phyloP scores from a whole-genome alignment of 177 flowering plant genomes.

The Vitis hybrid region DNA sequence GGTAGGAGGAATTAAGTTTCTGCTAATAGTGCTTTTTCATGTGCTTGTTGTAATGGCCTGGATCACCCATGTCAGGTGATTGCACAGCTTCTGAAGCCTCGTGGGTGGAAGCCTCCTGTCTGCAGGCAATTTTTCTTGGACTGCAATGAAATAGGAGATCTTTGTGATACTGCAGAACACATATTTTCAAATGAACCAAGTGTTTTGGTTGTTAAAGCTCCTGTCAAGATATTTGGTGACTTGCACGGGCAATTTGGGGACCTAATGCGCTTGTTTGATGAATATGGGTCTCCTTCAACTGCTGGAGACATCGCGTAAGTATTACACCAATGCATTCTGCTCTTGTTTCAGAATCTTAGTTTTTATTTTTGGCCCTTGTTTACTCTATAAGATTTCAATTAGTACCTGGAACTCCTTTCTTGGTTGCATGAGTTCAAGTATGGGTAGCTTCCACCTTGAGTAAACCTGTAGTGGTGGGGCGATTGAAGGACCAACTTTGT shows the following conservation, averaged over 20 bases:
- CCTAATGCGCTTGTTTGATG: constrained; percentile 99
- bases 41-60: no score
- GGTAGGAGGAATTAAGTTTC: no score
- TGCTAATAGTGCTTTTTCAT: no score
- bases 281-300: constrained; percentile 98
- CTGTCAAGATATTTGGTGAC: constrained; percentile 98
- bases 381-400: no score
- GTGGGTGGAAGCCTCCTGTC: constrained; percentile 99
- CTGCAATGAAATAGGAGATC: constrained; percentile 97
- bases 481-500: no score
- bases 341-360: no score
- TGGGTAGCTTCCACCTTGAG: no score
- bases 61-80: constrained; percentile 51
- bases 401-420: no score
- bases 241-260: constrained; percentile 99
- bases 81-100: constrained; percentile 91
- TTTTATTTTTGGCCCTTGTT: no score
- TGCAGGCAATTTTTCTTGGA: constrained; percentile 95
- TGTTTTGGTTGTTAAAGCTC: constrained; percentile 91
- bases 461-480: no score
- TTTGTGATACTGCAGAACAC: constrained; percentile 90
- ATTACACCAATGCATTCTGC: background rate
- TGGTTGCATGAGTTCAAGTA: no score
- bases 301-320: constrained; percentile 99
- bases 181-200: constrained; percentile 94